Evolutionary conservation across 352 stramenopile genomes (phyloP), one percentile per base, ranked within the genome.

Genomic region (Pelagophyceae sp.): DNA sequence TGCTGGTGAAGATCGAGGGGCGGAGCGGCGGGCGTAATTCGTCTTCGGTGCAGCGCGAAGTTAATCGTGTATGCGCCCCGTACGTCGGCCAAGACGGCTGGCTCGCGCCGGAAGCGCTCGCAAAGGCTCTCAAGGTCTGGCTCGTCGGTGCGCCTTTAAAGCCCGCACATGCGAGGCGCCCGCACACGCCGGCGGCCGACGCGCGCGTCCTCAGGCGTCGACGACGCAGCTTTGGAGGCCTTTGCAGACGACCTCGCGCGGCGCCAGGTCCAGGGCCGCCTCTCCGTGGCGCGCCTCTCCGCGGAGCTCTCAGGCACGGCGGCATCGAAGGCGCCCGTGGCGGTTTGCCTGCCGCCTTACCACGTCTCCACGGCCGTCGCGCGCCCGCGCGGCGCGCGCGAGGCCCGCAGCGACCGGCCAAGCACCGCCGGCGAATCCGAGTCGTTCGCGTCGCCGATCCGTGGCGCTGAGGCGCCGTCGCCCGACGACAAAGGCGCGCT

Each of bases 1-100:
- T 74, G 17, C 25, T 33, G 67, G 37, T 11, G 38, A 74, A 74
- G 67, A 54, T 74, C 67, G 67, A 74, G 67, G 19, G 3, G 2
- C 33, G 38, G 15, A n/a, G 51, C 38, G 67, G 67, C 35, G 33
- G 35, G 23, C 33, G 33, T 5, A 23, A 2, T 1, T 5, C 5
- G 2, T 31, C 33, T 0, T 38, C 20, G 37, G 58, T 74, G 15
- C 11, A 5, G 38, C 11, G 67, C 11, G 67, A 74, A 37, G 19
- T 74, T 0, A 29, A 27, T 0, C 67, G 67, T 19, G 67, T 74
- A 1, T 2, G 29, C 27, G 31, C 6, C 15, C 31, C 67, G 2
- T n/a, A 32, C 38, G 67, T 37, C 67, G 33, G 31, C 5, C 2
- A 2, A 11, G 38, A 74, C 67, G 67, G 67, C 33, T 74, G 33